Evolutionary conservation across 2,329 filamentous ascomycete genomes (phyloP), one percentile per base, ranked within the genome.

Genomic region (Neopestalotiopsis sp.): DNA sequence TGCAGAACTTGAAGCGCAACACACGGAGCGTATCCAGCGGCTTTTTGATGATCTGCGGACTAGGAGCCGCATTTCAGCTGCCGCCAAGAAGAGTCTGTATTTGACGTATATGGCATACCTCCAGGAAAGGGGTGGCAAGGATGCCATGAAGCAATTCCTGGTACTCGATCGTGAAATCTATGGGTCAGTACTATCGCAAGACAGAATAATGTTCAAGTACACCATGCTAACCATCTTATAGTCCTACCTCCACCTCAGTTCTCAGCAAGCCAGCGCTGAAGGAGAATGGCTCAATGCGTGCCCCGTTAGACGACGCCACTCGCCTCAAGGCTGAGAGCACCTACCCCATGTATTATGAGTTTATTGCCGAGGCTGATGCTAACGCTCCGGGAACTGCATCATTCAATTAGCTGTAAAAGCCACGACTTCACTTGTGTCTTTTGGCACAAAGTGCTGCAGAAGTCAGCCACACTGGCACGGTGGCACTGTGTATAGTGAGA

Each of bases 91-190:
- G 78, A 92, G 94, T 59, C 82, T 99, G 4, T 90, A 91, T 56
- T 88, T 93, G 71, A 84, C 87, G 67, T 99, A 98, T 80, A 90
- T 98, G 84, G 84, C 87, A 13, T 98, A 96, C 76, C 85, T 99
- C 45, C 89, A 97, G 71, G 91, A 97, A 74, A 87, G 93, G 67
- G 95, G 95, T 14, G 91, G 89, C 70, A 93, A 94, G 78, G 89
- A 95, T 40, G 89, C 94, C 1, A 95, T 97, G 83, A 94, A 94
- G 81, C 92, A 95, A 74, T 97, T 95, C 79, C 85, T 98, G 77
- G 84, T 87, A 69, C 84, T 98, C 45, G 95, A 99, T 78, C 89
- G 91, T 58, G 93, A 97, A 79, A 89, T 98, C 69, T 96, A 97
- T 78, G 96, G 96, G 90, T 91, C 83, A 80, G 89, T 77, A 56